These are phyloP conservation scores for Nakazawaea laoshanensis DNA, from an alignment of 805 yeast genomes.

Conservation along the genomic window DNA sequence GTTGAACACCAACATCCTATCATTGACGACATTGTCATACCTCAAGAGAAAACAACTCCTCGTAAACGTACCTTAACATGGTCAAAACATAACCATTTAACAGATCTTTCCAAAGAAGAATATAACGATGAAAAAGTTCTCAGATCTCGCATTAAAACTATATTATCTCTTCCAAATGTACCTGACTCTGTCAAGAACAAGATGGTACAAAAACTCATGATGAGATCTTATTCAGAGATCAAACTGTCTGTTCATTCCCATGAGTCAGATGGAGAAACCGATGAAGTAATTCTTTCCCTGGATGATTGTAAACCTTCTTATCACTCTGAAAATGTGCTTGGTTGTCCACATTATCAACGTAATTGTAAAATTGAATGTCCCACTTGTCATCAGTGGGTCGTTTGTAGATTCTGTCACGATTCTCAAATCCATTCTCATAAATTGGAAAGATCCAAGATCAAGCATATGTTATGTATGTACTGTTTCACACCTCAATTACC, in stretches of 20 bases:
- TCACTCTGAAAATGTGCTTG: conserved; percentile 42
- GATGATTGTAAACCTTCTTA: conserved; percentile 41
- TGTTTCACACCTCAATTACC: conserved; percentile 76
- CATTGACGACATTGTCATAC: conserved; percentile 29
- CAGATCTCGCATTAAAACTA: conserved; percentile 40
- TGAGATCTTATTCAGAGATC: conserved; percentile 52
- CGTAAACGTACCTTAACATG: conserved; percentile 11
- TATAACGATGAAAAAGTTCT: conserved; percentile 27
- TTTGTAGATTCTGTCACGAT: conserved; percentile 86
- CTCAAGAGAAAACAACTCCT: conserved; percentile 19
- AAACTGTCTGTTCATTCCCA: too few species aligned
- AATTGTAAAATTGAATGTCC: conserved; percentile 81
- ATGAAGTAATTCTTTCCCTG: conserved; percentile 38
- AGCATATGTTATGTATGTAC: conserved; percentile 71
- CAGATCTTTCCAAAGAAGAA: conserved; percentile 23
- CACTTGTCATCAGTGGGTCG: conserved; percentile 63
- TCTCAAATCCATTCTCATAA: conserved; percentile 43
- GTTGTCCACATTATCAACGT: conserved; percentile 79
- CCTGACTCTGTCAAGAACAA: conserved; percentile 35
- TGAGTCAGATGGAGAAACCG: conserved; percentile 17
- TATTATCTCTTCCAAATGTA: conserved; percentile 28
- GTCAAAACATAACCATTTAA: conserved; percentile 18
- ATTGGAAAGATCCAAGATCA: conserved; percentile 50
- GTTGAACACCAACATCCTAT: conserved; percentile 30
- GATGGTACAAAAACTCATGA: conserved; percentile 58